Conservation (phyloP, 2,329 filamentous ascomycete genomes). For the Cladosporium sp. region DNA sequence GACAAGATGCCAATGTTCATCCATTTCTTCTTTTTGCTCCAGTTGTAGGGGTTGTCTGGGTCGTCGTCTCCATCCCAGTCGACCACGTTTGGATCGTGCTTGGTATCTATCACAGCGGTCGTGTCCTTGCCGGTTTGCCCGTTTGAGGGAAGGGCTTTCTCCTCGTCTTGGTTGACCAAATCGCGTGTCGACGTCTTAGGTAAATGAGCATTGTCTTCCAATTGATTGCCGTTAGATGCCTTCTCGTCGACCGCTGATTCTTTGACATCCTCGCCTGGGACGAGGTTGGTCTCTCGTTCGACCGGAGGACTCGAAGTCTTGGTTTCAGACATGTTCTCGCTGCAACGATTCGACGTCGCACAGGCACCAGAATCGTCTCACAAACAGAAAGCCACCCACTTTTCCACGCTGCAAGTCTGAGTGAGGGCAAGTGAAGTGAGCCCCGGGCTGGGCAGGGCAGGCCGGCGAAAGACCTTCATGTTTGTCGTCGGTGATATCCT, state of each 20-base stretch:
- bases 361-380: background rate
- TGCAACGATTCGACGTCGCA: background rate
- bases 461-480: background rate
- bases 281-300: background rate
- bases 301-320: background rate
- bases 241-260: background rate
- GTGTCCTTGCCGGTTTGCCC: background rate
- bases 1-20: slow-evolving; percentile 37
- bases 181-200: background rate
- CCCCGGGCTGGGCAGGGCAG: background rate
- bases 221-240: background rate
- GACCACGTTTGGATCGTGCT: slow-evolving; percentile 23
- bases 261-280: background rate
- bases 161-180: background rate
- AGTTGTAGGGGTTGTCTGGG: slow-evolving; percentile 26
- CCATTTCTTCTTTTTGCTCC: slow-evolving; percentile 33
- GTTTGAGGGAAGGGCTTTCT: slow-evolving; percentile 2
- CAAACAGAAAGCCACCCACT: background rate
- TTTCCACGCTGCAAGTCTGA: too few relatives aligned
- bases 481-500: background rate
- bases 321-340: background rate
- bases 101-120: slow-evolving; percentile 29
- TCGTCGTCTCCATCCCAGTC: slow-evolving; percentile 18
- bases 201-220: background rate
- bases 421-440: background rate